Evolutionary conservation across 352 stramenopile genomes (phyloP), one percentile per base, ranked within the genome.

Genomic region (Globisporangium splendens): DNA sequence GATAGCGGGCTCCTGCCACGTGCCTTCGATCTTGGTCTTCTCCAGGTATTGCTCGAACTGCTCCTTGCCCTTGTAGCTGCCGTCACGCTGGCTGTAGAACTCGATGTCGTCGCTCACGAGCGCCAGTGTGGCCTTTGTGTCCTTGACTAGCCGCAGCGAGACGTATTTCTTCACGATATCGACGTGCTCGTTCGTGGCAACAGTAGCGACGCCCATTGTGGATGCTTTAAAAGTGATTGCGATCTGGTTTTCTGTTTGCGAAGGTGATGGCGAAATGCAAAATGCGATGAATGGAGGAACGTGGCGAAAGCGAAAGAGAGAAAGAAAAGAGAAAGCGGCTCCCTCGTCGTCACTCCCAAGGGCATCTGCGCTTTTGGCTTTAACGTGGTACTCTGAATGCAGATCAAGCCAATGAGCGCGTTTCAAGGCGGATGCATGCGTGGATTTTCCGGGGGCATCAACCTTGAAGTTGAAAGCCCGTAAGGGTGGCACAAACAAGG

Each of bases 71-170:
- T 75, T 61, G 63, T 72, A 81, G 56, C 53, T 70, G 28, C 74
- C 69, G 56, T 81, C 69, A 11, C 74, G 69, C 54, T 81, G 72
- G 52, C 72, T 79, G 68, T 74, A 79, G 64, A 78, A 76, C 42
- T 76, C 48, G 13, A 84, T 70, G 68, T 76, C 69, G 59, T 84
- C 74, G 46, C 72, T 84, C 60, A 84, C 67, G 28, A 84, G 72
- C 55, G 77, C 60, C 38, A 84, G 54, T 31, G 66, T 77, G 62
- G 72, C 70, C 24, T 65, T 63, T 1, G 44, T 73, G 62, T 69
- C 56, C 58, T 82, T 81, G 46, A 66, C 55, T 10, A 79, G 62
- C 2, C 74, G 72, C 42, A 77, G 48, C 24, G 62, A 56, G 51
- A 84, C 67, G 54, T 79, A 84, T 51, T 69, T 60, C 48, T 65